Conservation (phyloP, 805 yeast genomes). For the Yarrowia bubula region DNA sequence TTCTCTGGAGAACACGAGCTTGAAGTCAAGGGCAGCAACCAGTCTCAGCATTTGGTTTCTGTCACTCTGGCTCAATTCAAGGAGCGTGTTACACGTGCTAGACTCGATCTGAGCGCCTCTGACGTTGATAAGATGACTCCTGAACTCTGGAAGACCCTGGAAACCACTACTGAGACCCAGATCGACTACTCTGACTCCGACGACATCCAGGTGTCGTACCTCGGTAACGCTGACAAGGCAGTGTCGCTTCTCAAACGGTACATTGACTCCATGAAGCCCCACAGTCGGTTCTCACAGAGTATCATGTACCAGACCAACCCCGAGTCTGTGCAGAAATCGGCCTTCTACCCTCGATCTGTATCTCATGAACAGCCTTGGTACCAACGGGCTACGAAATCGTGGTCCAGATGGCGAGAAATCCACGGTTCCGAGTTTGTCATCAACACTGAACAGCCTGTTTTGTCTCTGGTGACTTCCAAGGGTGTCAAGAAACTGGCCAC, state of each 20-base stretch:
- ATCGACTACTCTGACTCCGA: neutral
- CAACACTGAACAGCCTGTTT: neutral
- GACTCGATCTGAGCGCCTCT: neutral
- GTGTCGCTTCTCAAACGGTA: neutral
- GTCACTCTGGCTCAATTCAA: neutral
- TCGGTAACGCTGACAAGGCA: neutral
- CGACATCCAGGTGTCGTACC: neutral
- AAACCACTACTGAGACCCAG: neutral
- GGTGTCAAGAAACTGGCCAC: neutral
- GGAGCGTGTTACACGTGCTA: neutral
- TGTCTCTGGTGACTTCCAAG: neutral
- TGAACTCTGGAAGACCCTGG: neutral
- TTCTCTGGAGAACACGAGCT: neutral
- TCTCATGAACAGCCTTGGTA: conserved; percentile 3
- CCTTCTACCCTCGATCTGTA: neutral
- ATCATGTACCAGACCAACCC: neutral
- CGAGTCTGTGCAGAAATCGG: neutral
- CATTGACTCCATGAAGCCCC: neutral
- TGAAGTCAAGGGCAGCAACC: neutral
- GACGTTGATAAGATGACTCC: neutral
- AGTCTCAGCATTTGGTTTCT: neutral
- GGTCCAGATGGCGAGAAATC: conserved; percentile 13
- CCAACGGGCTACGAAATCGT: neutral
- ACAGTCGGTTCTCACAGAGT: neutral
- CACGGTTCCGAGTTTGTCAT: neutral